These are phyloP conservation scores for Periconia digitata DNA, from an alignment of 2,329 filamentous ascomycete genomes.

Conservation along the genomic window DNA sequence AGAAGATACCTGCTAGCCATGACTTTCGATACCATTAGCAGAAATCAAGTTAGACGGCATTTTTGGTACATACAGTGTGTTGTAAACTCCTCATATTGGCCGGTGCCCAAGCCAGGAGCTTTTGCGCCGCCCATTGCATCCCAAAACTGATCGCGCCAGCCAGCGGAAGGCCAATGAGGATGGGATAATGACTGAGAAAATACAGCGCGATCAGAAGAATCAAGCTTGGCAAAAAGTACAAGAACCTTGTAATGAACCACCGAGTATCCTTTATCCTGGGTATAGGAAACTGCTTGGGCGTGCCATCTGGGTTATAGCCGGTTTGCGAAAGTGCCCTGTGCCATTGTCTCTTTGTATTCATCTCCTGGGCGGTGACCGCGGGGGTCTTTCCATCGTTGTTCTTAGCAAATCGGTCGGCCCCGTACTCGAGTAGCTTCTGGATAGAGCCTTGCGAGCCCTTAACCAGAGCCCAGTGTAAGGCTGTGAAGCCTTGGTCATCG, in stretches of 20 bases:
- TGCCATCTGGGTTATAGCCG: conserved; percentile 79
- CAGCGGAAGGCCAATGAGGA: conserved; percentile 76
- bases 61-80: conserved; percentile 67
- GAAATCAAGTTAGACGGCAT: neutral
- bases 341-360: conserved; percentile 84
- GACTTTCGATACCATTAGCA: conserved; percentile 57
- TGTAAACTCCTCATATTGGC: conserved; percentile 87
- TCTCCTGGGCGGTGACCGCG: conserved; percentile 79
- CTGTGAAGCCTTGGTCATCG: conserved; percentile 92
- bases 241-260: conserved; percentile 77
- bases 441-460: conserved; percentile 89
- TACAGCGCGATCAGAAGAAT: conserved; percentile 72
- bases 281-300: conserved; percentile 72
- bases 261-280: conserved; percentile 75
- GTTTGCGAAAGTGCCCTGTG: conserved; percentile 79
- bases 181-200: conserved; percentile 70
- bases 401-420: conserved; percentile 87
- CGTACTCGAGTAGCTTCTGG: conserved; percentile 93
- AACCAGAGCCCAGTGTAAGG: conserved; percentile 93
- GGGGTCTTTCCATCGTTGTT: conserved; percentile 91
- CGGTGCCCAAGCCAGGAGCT: conserved; percentile 79
- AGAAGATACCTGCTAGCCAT: conserved; percentile 92
- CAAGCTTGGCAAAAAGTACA: conserved; percentile 86
- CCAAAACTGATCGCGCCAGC: conserved; percentile 66
- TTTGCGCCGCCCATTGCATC: conserved; percentile 76